Evolutionary conservation across 352 stramenopile genomes (phyloP).

Genomic region (Globisporangium abappressorium): DNA sequence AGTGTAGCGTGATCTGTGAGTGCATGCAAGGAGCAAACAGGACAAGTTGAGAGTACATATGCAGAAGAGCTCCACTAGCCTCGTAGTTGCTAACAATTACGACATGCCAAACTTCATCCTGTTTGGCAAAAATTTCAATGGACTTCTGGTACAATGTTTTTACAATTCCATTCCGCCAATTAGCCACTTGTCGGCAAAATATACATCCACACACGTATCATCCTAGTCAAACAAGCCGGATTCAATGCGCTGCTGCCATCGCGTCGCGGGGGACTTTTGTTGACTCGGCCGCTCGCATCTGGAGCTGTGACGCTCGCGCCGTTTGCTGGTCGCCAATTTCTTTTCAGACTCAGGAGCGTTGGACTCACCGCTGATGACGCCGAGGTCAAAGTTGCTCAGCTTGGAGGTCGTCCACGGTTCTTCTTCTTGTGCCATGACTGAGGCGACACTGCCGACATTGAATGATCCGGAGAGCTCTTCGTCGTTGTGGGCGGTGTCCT

Average conservation of each 20-base stretch:
- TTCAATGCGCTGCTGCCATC: slow-evolving; percentile 12
- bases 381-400: slow-evolving; percentile 9
- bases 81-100: not conserved
- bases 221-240: not conserved
- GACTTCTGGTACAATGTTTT: not conserved
- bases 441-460: not conserved
- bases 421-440: not conserved
- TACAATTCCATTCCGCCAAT: not conserved
- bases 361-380: not conserved
- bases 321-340: not conserved
- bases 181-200: not conserved
- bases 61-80: too few species aligned
- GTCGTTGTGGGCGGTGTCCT: not conserved
- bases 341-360: not conserved
- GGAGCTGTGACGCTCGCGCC: not conserved
- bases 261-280: not conserved
- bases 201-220: not conserved
- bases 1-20: too few species aligned
- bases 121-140: not conserved
- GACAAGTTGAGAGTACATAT: too few species aligned
- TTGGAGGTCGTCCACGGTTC: slow-evolving; percentile 9
- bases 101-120: not conserved
- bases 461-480: not conserved
- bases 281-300: not conserved
- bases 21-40: too few species aligned